Base-by-base conservation (phyloP, 148 eudicot genomes). In the Oxyria digyna region DNA sequence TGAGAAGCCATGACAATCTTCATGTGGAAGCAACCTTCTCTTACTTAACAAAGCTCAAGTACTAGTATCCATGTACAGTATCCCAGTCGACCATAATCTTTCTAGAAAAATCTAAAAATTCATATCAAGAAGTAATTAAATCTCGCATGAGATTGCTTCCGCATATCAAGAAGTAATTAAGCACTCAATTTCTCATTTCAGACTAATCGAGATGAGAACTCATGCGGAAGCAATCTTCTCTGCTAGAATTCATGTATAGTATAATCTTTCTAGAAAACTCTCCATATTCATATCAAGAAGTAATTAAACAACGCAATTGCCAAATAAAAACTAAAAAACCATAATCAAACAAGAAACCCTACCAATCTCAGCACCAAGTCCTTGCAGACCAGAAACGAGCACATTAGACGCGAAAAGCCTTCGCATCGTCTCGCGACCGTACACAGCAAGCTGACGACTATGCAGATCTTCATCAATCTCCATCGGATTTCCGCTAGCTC, bases 301-400 rank as follows among this genome's bases (percentile, higher is more conserved):
- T 18, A 13, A 29, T 14, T 9, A 15, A 59, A 31, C 32, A 68
- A 42, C 45, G 17, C 50, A 10, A 70, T 21, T 13, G 2, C 32
- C 18, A 21, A 49, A 48, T 2, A 17, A 33, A 63, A 59, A 24
- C 11, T 10, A 42, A 3, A 75, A 26, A 23, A 55, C 15, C 18
- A 59, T 13, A 29, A 57, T 57, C 64, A 31, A 31, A 59, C 38
- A 59, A 14, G 15, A 15, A 62, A 69, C 17, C 46, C 9, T 78
- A 89, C 96, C 96, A 52, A 89, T 87, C 76, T 89, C 93, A 72
- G 85, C 87, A 35, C 96, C 96, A 31, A 89, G 96, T 38, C 96
- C 96, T 72, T 85, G 83, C 77, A 89, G 73, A 27, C 96, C 93
- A 69, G 90, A 89, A 7, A 89, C 73, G 26, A 89, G 88, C 27